A percentile compares a stretch with the other conserved stretches of the same genome.
phyloP scores from a whole-genome alignment of 2,329 filamentous ascomycete genomes.

The Fusarium oligoseptatum region DNA sequence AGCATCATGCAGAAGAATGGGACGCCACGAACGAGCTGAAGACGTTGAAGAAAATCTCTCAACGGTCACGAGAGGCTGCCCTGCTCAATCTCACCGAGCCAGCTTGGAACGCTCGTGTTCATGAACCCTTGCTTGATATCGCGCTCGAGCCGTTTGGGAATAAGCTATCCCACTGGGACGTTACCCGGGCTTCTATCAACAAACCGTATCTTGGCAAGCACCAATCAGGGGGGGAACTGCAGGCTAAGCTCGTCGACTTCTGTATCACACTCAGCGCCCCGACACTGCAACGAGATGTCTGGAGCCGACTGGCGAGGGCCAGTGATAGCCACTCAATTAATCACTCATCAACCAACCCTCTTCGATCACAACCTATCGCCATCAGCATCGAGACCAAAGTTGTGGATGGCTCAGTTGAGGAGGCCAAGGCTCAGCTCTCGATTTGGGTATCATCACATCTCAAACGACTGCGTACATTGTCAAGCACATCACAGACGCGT shows the following conservation, averaged over 20 bases:
- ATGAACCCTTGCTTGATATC: not conserved
- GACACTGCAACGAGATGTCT: not conserved
- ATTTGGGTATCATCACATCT: constrained; percentile 13
- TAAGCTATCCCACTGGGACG: not conserved
- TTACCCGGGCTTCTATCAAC: not conserved
- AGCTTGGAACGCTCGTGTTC: not conserved
- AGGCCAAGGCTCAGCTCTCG: constrained; percentile 4
- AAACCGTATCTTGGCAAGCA: not conserved
- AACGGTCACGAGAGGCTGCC: not conserved
- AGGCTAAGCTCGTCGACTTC: not conserved
- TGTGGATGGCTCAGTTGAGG: not conserved
- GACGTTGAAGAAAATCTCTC: not conserved
- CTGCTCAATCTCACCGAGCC: not conserved
- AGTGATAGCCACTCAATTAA: constrained; percentile 16
- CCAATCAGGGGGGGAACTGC: not conserved
- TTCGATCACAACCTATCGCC: constrained; percentile 17
- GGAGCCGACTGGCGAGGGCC: not conserved
- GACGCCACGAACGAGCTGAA: not conserved
- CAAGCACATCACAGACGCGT: not conserved
- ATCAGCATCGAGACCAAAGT: constrained; percentile 18
- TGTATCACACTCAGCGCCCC: not conserved
- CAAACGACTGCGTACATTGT: constrained; percentile 8
- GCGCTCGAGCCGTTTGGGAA: not conserved
- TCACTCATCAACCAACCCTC: constrained; percentile 3
- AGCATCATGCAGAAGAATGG: not conserved